Percentiles rank a stretch among this genome's conserved stretches.
Conservation (phyloP, 2,329 filamentous ascomycete species). For the Lecanicillium sp. region DNA sequence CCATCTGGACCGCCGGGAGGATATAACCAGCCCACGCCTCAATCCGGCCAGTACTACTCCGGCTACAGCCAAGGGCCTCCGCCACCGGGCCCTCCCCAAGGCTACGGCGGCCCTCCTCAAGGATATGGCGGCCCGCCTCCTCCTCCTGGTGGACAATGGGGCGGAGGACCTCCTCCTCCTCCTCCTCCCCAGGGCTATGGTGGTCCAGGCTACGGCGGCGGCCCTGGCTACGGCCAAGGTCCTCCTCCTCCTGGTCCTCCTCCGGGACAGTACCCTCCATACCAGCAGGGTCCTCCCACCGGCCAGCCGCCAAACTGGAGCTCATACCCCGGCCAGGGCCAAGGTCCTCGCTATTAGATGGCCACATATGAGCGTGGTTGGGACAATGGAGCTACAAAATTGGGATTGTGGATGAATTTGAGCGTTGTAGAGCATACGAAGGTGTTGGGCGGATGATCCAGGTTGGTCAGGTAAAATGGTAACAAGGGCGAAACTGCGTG, state of each 20-base stretch:
- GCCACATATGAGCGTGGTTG: too few species aligned
- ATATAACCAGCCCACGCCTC: constrained; percentile 24
- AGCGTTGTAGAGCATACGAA: too few species aligned
- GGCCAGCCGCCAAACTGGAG: constrained; percentile 24
- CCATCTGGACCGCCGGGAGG: constrained; percentile 17
- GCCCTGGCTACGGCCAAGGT: constrained; percentile 8
- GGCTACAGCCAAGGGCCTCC: constrained; percentile 23
- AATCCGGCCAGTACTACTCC: constrained; percentile 21
- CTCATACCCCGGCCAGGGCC: constrained; percentile 31
- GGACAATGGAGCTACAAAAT: too few species aligned
- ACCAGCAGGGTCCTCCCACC: constrained; percentile 15
- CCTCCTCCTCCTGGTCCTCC: constrained; percentile 7
- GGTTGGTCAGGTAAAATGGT: too few species aligned
- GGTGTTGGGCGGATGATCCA: too few species aligned
- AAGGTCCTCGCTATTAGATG: constrained; percentile 22
- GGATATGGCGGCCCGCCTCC: constrained; percentile 18
- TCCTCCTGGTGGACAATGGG: constrained; percentile 11
- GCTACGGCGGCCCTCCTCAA: constrained; percentile 15
- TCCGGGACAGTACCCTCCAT: constrained; percentile 16
- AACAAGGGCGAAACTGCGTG: too few species aligned
- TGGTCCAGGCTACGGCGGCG: constrained; percentile 15
- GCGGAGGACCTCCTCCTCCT: constrained; percentile 14
- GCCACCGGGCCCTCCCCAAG: constrained; percentile 18
- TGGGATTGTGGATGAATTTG: background rate
- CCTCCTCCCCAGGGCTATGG: constrained; percentile 16